Evolutionary conservation across 2,329 filamentous ascomycete genomes (phyloP).

Genomic region (Chlorencoelia australis): DNA sequence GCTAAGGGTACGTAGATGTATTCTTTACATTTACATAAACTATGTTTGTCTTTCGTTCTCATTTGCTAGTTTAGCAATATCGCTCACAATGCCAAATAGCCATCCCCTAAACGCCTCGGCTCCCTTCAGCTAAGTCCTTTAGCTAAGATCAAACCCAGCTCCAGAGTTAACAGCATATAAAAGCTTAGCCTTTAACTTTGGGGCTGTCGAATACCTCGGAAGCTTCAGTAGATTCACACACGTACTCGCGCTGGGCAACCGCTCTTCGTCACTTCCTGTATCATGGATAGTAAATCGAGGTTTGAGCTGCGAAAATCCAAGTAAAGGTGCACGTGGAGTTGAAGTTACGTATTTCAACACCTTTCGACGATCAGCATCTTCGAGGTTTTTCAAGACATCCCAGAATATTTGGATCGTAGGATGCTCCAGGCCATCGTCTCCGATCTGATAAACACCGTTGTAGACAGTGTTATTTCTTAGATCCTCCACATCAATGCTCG

Average conservation of each 20-base stretch:
- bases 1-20: no score
- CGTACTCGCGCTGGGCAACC: constrained; percentile 87
- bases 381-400: constrained; percentile 71
- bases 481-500: constrained; percentile 79
- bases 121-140: no score
- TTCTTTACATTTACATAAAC: no score
- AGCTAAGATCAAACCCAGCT: constrained; percentile 74
- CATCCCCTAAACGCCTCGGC: no score
- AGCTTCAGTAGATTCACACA: constrained; percentile 93
- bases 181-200: constrained; percentile 64
- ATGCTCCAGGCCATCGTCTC: constrained; percentile 82
- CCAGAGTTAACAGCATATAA: constrained; percentile 84
- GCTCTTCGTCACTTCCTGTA: constrained; percentile 61
- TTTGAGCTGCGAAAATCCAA: constrained; percentile 79
- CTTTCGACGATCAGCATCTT: constrained; percentile 68
- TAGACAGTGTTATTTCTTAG: constrained; percentile 77
- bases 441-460: constrained; percentile 77
- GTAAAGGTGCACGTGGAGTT: constrained; percentile 77
- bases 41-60: no score
- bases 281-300: constrained; percentile 88
- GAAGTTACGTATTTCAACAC: constrained; percentile 95
- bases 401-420: constrained; percentile 81
- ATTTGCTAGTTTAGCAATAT: no score
- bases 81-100: no score
- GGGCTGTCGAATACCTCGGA: constrained; percentile 63